Evolutionary conservation across 495 filamentous ascomycete species (phyloP).

Genomic region (Niebla homalea): DNA sequence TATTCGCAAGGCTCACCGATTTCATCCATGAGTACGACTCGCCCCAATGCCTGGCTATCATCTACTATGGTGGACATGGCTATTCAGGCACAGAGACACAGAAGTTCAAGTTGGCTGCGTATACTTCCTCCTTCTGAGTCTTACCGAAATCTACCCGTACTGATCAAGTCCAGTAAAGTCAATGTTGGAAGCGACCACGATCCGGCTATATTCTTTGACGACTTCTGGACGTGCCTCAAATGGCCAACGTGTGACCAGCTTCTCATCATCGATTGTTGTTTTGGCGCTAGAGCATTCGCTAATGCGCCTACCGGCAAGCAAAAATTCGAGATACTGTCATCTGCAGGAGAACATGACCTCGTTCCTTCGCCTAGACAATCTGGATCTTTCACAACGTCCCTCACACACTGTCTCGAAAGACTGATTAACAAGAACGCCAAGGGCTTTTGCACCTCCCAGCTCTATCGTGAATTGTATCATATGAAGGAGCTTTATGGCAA

Average conservation of each 20-base stretch:
- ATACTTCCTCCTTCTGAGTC: background rate
- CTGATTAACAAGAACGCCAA: slow-evolving; percentile 7
- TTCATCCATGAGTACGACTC: slow-evolving; percentile 16
- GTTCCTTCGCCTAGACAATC: slow-evolving; percentile 1
- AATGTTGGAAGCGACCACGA: slow-evolving; percentile 10
- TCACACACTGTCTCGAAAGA: slow-evolving; percentile 3
- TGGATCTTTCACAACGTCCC: slow-evolving; percentile 15
- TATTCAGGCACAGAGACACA: slow-evolving; percentile 12
- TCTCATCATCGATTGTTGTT: slow-evolving; percentile 19
- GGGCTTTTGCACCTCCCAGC: slow-evolving; percentile 14
- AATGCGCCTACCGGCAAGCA: slow-evolving; percentile 11
- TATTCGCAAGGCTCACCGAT: slow-evolving; percentile 11
- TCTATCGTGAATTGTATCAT: slow-evolving; percentile 18
- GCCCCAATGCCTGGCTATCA: slow-evolving; percentile 14
- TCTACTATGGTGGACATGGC: slow-evolving; percentile 20
- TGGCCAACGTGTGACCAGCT: slow-evolving; percentile 17
- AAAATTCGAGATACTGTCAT: slow-evolving; percentile 19
- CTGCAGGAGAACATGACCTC: background rate
- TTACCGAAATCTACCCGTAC: background rate
- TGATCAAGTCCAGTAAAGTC: slow-evolving; percentile 9
- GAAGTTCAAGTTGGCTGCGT: slow-evolving; percentile 17
- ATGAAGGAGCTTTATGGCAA: background rate
- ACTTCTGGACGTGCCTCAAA: slow-evolving; percentile 13
- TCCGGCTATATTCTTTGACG: slow-evolving; percentile 15
- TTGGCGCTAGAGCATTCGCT: slow-evolving; percentile 13